Percentiles rank a stretch among this genome's conserved stretches.
These are phyloP conservation scores for Gossypium bickii DNA, from an alignment of 345 rosid species.

Conservation along the genomic window DNA sequence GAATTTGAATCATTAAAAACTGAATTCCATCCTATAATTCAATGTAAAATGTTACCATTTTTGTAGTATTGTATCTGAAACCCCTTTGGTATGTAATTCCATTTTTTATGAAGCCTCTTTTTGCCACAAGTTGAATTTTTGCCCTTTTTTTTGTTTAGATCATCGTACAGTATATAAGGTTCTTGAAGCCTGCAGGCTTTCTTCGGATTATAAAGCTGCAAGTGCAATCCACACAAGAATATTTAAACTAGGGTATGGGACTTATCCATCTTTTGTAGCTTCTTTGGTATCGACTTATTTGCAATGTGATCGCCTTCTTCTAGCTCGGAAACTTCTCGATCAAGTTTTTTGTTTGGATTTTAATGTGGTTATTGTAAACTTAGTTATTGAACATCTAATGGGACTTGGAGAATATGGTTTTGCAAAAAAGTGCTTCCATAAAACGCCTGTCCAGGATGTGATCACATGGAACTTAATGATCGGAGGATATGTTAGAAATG, in stretches of 20 bases:
- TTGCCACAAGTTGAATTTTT: neutral
- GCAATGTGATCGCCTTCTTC: constrained; percentile 31
- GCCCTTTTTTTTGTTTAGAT: constrained; percentile 26
- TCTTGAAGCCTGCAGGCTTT: constrained; percentile 45
- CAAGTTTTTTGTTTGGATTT: constrained; percentile 32
- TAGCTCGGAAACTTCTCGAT: constrained; percentile 39
- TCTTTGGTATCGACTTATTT: constrained; percentile 48
- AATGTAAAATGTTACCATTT: neutral
- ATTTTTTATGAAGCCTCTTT: neutral
- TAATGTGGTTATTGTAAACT: constrained; percentile 38
- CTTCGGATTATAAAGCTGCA: constrained; percentile 35
- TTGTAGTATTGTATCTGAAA: neutral
- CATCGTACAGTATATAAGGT: constrained; percentile 31
- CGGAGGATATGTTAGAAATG: constrained; percentile 55
- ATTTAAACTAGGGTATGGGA: constrained; percentile 52
- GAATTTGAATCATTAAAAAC: neutral
- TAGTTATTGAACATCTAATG: constrained; percentile 45
- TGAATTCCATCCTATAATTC: neutral
- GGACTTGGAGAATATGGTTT: constrained; percentile 43
- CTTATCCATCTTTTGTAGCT: constrained; percentile 48
- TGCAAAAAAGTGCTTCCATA: constrained; percentile 52
- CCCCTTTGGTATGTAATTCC: neutral
- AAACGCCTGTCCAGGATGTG: constrained; percentile 44
- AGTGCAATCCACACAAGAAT: constrained; percentile 46
- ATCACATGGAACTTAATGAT: constrained; percentile 82